Conservation (phyloP, 495 filamentous ascomycete genomes). For the Parathielavia appendiculata region DNA sequence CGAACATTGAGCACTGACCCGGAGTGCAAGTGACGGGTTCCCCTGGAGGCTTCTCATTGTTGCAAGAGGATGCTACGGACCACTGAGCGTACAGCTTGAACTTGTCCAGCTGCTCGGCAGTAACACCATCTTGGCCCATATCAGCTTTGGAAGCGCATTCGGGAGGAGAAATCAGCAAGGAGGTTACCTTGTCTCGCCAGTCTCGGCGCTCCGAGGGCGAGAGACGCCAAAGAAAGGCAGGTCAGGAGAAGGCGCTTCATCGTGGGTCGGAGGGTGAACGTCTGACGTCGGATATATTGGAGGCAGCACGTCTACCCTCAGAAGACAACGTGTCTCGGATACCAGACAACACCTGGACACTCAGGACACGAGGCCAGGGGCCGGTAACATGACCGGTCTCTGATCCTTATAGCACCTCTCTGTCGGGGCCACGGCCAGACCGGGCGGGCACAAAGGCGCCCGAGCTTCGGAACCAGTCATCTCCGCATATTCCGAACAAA, state of each 20-base stretch:
- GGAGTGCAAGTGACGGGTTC: constrained; percentile 52
- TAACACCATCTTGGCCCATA: constrained; percentile 20
- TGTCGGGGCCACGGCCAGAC: no score
- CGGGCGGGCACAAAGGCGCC: not conserved
- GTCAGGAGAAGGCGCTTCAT: constrained; percentile 23
- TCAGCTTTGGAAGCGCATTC: not conserved
- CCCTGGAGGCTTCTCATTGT: constrained; percentile 46
- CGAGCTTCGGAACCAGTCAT: not conserved
- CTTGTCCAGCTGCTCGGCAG: constrained; percentile 39
- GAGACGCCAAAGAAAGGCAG: constrained; percentile 16
- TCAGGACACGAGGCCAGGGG: not conserved
- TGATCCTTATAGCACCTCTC: constrained; percentile 1
- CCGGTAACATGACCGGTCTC: not conserved
- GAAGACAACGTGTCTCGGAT: not conserved
- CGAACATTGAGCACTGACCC: constrained; percentile 55
- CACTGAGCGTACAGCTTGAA: constrained; percentile 65
- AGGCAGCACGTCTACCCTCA: not conserved
- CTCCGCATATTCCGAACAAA: not conserved
- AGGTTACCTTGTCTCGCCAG: constrained; percentile 14
- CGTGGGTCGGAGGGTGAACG: not conserved
- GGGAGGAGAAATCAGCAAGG: not conserved
- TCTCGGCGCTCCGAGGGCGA: constrained; percentile 18
- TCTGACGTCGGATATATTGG: not conserved
- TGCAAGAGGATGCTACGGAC: constrained; percentile 65
- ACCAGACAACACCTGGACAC: not conserved